phyloP scores from a whole-genome alignment of 768 basidiomycete species.

The Leccinum rimulosum region DNA sequence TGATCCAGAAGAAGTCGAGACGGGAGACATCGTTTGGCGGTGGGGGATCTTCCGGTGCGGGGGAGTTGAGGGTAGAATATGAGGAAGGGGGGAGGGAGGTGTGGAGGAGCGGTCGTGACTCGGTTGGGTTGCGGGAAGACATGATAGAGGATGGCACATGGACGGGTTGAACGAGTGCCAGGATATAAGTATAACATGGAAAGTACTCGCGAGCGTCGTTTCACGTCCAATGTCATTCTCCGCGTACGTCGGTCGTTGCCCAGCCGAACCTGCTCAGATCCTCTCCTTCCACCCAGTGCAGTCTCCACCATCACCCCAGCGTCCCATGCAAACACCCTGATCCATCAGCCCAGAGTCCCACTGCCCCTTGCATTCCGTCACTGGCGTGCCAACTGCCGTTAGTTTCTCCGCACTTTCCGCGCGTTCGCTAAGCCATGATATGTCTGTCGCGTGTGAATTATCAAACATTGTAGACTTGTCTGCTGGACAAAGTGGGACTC shows the following conservation, averaged over 20 bases:
- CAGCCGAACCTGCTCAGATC: conserved; percentile 7
- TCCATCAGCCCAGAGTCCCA: neutral
- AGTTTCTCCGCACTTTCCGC: conserved; percentile 5
- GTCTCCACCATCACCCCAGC: neutral
- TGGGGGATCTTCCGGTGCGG: conserved; percentile 26
- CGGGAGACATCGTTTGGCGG: conserved; percentile 48
- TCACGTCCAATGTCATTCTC: conserved; percentile 30
- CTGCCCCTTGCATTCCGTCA: neutral
- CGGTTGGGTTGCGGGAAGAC: conserved; percentile 35
- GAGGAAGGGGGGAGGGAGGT: conserved; percentile 34
- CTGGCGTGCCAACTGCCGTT: neutral
- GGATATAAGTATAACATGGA: conserved; percentile 25
- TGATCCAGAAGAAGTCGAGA: conserved; percentile 64
- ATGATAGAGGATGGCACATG: conserved; percentile 18
- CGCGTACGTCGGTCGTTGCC: conserved; percentile 27
- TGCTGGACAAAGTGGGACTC: neutral
- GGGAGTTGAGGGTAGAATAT: conserved; percentile 42
- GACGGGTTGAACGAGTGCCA: neutral
- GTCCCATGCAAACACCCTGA: neutral
- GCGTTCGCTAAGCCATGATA: conserved; percentile 5
- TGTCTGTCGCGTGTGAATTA: neutral
- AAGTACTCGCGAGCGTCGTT: conserved; percentile 17
- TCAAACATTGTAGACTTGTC: neutral
- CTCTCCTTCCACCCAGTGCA: neutral
- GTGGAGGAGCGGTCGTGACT: conserved; percentile 56